Conservation (phyloP, 352 stramenopile species). For the Phytophthora sp. region DNA sequence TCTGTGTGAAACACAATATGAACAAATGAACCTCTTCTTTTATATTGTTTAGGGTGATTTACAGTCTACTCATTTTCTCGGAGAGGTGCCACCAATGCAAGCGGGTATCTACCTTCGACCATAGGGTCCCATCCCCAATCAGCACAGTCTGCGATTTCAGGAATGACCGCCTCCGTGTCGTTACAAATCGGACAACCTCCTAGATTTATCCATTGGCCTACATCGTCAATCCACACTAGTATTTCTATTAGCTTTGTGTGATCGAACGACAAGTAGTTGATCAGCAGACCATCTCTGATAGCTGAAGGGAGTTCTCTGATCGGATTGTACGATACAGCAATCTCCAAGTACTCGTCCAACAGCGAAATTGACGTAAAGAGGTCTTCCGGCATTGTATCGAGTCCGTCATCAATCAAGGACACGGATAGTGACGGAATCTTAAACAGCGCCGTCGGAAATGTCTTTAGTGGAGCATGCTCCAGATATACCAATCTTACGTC, state of each 20-base stretch:
- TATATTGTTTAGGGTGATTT: too few species aligned
- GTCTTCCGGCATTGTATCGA: neutral
- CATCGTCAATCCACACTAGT: neutral
- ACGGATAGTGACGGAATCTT: neutral
- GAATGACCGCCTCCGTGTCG: neutral
- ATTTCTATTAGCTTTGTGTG: neutral
- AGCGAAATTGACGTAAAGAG: neutral
- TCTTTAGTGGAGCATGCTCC: neutral
- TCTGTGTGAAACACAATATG: neutral
- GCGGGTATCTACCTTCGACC: slow-evolving; percentile 12
- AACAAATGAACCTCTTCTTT: neutral
- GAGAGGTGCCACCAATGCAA: slow-evolving; percentile 6
- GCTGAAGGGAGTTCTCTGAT: neutral
- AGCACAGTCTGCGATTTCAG: neutral
- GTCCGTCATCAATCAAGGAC: neutral
- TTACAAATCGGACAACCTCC: slow-evolving; percentile 23
- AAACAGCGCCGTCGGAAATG: neutral
- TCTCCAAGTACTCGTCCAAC: neutral
- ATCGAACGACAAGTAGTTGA: neutral
- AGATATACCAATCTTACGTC: neutral
- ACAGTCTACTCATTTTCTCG: slow-evolving; percentile 13
- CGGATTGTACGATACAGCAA: neutral
- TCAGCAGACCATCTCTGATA: neutral
- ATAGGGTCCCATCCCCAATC: slow-evolving; percentile 22
- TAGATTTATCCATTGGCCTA: slow-evolving; percentile 11